These are phyloP conservation scores for Colletotrichum sp. DNA, from an alignment of 2,329 filamentous ascomycete genomes.

Conservation along the genomic window DNA sequence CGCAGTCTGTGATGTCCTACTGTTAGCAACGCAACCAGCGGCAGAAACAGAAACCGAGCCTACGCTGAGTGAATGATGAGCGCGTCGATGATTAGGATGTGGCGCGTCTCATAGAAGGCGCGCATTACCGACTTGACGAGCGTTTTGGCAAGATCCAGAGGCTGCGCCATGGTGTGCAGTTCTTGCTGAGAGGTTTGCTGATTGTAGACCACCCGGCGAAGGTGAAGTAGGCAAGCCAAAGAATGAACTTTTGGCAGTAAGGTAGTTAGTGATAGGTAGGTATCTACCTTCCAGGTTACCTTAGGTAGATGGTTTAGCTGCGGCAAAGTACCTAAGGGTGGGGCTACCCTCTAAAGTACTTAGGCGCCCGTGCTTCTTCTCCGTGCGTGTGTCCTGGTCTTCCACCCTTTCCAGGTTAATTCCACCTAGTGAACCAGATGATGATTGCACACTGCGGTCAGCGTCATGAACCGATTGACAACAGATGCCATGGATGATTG, in stretches of 20 bases:
- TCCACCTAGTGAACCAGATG: neutral
- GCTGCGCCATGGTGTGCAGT: neutral
- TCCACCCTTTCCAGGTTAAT: neutral
- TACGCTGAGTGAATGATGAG: slow-evolving; percentile 82
- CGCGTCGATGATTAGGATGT: slow-evolving; percentile 85
- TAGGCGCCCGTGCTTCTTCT: neutral
- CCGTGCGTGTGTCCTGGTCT: neutral
- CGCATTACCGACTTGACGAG: slow-evolving; percentile 87
- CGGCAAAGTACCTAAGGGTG: neutral
- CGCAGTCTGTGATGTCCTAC: slow-evolving; percentile 71
- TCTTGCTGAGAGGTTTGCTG: neutral
- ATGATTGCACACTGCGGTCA: neutral
- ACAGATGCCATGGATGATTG: neutral
- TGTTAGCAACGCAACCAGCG: slow-evolving; percentile 44
- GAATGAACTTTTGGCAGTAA: neutral
- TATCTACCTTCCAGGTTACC: too few relatives aligned
- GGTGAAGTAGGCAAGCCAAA: neutral
- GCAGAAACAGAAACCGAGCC: slow-evolving; percentile 35
- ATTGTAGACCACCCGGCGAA: neutral
- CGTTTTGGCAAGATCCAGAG: slow-evolving; percentile 66
- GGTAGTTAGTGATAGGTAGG: neutral
- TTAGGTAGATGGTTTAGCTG: neutral
- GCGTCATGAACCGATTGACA: neutral
- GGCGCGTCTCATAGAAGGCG: slow-evolving; percentile 85
- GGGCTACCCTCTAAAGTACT: neutral